Evolutionary conservation across 768 basidiomycete species (phyloP).

Genomic region (Boletus rubescentipes): DNA sequence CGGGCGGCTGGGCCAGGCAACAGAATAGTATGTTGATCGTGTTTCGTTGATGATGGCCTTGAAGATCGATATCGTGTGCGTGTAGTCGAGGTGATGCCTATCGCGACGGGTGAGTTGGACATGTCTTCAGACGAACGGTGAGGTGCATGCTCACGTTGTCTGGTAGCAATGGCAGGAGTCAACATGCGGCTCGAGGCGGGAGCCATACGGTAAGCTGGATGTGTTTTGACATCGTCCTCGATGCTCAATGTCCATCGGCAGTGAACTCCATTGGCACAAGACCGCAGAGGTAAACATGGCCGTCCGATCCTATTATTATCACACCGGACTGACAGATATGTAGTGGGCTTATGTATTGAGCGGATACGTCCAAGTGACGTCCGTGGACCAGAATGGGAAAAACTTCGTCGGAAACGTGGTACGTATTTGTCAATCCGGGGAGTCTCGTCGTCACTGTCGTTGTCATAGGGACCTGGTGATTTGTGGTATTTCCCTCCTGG

Average conservation of each 20-base stretch:
- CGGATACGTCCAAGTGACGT: conserved; percentile 42
- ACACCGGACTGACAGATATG: not conserved
- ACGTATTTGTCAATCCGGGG: conserved; percentile 10
- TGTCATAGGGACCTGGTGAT: conserved; percentile 39
- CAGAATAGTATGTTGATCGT: conserved; percentile 43
- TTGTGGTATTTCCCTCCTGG: conserved; percentile 59
- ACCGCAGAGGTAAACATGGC: conserved; percentile 23
- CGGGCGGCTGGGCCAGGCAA: conserved; percentile 61
- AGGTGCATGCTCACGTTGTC: not conserved
- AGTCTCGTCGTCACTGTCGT: not conserved
- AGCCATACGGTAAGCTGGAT: conserved; percentile 33
- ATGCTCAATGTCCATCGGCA: conserved; percentile 3
- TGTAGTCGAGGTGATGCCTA: conserved; percentile 37
- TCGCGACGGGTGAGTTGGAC: conserved; percentile 33
- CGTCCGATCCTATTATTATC: not conserved
- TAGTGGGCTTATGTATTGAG: conserved; percentile 54
- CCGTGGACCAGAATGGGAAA: conserved; percentile 46
- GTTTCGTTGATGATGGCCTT: not conserved
- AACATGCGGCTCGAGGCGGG: conserved; percentile 40
- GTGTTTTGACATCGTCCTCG: not conserved
- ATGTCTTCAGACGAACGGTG: not conserved
- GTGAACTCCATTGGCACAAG: conserved; percentile 44
- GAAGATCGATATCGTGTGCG: not conserved
- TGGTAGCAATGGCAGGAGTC: conserved; percentile 24
- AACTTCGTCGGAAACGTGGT: conserved; percentile 50